phyloP scores from a whole-genome alignment of 2,329 filamentous ascomycete species.

The Pleurostoma richardsiae region DNA sequence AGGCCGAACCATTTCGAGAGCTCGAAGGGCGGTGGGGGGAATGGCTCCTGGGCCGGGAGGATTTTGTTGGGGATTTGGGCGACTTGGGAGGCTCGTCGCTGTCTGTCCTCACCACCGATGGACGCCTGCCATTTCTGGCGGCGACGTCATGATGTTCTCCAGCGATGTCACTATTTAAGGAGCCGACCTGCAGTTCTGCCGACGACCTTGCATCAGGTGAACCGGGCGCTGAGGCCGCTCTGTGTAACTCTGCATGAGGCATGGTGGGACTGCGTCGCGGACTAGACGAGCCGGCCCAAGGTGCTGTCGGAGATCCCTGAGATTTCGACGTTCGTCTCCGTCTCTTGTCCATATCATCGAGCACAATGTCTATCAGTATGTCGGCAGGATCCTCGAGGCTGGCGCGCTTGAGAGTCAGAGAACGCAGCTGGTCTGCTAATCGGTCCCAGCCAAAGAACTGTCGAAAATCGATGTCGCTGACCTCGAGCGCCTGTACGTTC shows the following conservation, averaged over 20 bases:
- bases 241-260: constrained; percentile 60
- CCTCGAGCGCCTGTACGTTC: constrained; percentile 88
- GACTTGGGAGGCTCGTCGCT: constrained; percentile 39
- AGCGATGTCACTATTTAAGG: constrained; percentile 49
- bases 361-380: constrained; percentile 83
- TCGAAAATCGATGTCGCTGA: constrained; percentile 92
- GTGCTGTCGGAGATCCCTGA: constrained; percentile 71
- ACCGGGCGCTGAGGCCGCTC: constrained; percentile 64
- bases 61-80: constrained; percentile 34
- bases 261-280: constrained; percentile 59
- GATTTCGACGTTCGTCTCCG: constrained; percentile 82
- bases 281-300: constrained; percentile 55
- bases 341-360: constrained; percentile 94
- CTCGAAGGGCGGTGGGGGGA: constrained; percentile 75
- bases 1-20: constrained; percentile 66
- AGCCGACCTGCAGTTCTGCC: constrained; percentile 52
- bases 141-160: constrained; percentile 33
- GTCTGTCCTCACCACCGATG: constrained; percentile 41
- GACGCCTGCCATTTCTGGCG: constrained; percentile 29
- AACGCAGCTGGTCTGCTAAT: constrained; percentile 84
- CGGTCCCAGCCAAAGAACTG: constrained; percentile 98
- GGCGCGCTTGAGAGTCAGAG: constrained; percentile 81
- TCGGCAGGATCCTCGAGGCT: constrained; percentile 86
- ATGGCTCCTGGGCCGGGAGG: constrained; percentile 62
- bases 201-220: constrained; percentile 47